phyloP scores from a whole-genome alignment of 192 early-diverging fungal genomes.

The Podila horticola region DNA sequence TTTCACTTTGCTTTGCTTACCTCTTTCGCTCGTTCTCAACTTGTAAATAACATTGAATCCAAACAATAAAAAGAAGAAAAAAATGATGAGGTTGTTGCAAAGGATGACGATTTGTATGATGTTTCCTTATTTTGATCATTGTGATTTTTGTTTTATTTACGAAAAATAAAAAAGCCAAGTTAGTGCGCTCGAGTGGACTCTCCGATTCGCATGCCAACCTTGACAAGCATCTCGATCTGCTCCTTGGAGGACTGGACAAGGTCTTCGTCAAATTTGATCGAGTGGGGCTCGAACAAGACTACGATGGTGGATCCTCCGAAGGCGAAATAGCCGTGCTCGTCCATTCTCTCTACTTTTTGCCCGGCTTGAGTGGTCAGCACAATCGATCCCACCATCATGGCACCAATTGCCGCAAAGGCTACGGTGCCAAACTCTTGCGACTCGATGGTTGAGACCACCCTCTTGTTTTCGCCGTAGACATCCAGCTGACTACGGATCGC shows the following conservation, averaged over 20 bases:
- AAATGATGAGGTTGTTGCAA: too few species aligned
- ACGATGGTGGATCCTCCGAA: slow-evolving; percentile 86
- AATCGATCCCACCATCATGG: slow-evolving; percentile 89
- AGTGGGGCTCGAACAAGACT: slow-evolving; percentile 69
- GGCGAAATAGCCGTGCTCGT: slow-evolving; percentile 85
- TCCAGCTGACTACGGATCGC: slow-evolving; percentile 73
- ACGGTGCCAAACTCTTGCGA: slow-evolving; percentile 75
- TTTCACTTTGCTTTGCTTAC: too few species aligned
- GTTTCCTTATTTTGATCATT: too few species aligned
- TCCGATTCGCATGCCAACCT: slow-evolving; percentile 41
- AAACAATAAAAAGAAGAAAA: too few species aligned
- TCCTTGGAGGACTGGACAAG: slow-evolving; percentile 70
- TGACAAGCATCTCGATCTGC: slow-evolving; percentile 76
- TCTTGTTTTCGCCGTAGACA: slow-evolving; percentile 84
- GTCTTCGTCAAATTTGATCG: slow-evolving; percentile 75
- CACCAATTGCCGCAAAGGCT: slow-evolving; percentile 76
- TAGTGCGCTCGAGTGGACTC: too few species aligned
- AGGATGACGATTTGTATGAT: too few species aligned
- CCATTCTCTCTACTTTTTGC: slow-evolving; percentile 63
- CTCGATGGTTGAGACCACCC: slow-evolving; percentile 72
- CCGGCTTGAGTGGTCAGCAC: slow-evolving; percentile 61
- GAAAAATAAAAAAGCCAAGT: too few species aligned
- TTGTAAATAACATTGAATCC: too few species aligned
- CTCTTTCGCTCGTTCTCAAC: too few species aligned
- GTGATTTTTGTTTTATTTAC: too few species aligned